Percentiles rank a stretch among this genome's conserved stretches.
phyloP scores from a whole-genome alignment of 2,329 filamentous ascomycete genomes.

The Cladophialophora psammophila region DNA sequence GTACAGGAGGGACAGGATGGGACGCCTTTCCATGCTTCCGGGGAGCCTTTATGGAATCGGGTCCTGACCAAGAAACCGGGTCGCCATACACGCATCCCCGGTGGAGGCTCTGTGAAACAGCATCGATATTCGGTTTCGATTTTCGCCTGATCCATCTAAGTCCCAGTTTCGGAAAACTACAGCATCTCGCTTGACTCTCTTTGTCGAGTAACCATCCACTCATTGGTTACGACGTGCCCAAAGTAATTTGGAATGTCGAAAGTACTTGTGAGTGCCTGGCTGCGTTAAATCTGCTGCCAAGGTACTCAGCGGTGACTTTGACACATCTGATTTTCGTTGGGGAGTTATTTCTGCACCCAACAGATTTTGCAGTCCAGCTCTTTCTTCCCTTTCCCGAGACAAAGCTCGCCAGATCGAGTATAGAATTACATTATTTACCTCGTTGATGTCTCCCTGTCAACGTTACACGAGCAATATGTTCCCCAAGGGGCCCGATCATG shows the following conservation, averaged over 20 bases:
- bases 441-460: background rate
- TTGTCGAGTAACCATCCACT: background rate
- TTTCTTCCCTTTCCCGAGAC: background rate
- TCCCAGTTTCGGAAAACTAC: slow-evolving; percentile 23
- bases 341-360: background rate
- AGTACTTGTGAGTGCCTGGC: slow-evolving; percentile 20
- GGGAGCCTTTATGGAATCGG: background rate
- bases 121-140: slow-evolving; percentile 24
- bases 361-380: background rate
- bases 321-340: slow-evolving; percentile 6
- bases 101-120: slow-evolving; percentile 30
- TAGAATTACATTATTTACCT: background rate
- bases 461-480: background rate
- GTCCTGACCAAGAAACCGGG: slow-evolving; percentile 10
- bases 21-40: slow-evolving; percentile 3
- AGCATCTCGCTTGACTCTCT: slow-evolving; percentile 1
- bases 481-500: background rate
- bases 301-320: slow-evolving; percentile 17
- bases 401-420: background rate
- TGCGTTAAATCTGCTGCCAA: slow-evolving; percentile 22
- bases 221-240: slow-evolving; percentile 9
- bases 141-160: slow-evolving; percentile 17
- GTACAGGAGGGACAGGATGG: background rate
- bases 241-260: slow-evolving; percentile 25
- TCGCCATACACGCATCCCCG: slow-evolving; percentile 11